phyloP scores from a whole-genome alignment of 768 basidiomycete species.

The Tulasnella sp. region DNA sequence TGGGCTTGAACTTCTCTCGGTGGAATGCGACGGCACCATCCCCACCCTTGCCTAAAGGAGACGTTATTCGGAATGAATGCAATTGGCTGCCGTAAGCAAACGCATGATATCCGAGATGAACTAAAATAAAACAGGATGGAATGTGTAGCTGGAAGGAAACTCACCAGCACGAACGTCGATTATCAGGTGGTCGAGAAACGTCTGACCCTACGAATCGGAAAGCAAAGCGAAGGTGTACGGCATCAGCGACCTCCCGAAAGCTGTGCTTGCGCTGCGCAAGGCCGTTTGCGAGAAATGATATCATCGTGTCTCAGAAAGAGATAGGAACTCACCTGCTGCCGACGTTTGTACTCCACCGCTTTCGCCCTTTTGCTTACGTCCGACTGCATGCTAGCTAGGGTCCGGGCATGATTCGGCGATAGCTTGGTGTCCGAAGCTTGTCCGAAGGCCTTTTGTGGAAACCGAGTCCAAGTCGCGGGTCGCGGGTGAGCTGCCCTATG shows the following conservation, averaged over 20 bases:
- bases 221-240: not conserved
- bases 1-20: constrained; percentile 74
- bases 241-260: not conserved
- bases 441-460: not conserved
- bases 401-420: not conserved
- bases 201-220: constrained; percentile 46
- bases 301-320: not conserved
- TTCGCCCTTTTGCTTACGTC: constrained; percentile 3
- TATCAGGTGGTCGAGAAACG: constrained; percentile 74
- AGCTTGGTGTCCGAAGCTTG: not conserved
- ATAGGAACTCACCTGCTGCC: not conserved
- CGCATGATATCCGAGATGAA: not conserved
- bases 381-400: not conserved
- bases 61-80: not conserved
- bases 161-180: constrained; percentile 71
- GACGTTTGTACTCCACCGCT: not conserved
- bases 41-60: constrained; percentile 67
- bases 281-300: not conserved
- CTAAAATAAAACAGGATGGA: not conserved
- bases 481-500: not conserved
- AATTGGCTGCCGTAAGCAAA: constrained; percentile 2
- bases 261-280: not conserved
- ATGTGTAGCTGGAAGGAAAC: constrained; percentile 20
- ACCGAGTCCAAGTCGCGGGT: not conserved
- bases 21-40: constrained; percentile 90